A percentile compares a stretch with the other conserved stretches of the same genome.
phyloP scores from a whole-genome alignment of 73 alveolate species.

The Durusdinium trenchii region DNA sequence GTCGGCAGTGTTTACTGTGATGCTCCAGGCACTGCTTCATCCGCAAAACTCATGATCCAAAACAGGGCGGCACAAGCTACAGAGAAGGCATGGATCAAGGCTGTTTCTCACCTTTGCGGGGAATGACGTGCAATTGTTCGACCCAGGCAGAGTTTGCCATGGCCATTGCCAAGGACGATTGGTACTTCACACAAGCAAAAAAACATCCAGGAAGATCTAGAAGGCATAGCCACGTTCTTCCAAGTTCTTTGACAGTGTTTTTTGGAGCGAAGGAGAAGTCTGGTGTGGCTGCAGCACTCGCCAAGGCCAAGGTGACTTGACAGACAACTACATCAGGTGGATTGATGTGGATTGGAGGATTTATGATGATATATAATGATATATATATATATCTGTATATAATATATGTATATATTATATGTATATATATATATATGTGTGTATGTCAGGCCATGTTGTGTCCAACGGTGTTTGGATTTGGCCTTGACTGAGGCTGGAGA shows the following conservation, averaged over 20 bases:
- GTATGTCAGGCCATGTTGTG: neutral
- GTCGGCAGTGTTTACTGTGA: neutral
- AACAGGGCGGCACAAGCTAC: conserved; percentile 11
- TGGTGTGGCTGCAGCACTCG: conserved; percentile 16
- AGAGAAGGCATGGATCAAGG: conserved; percentile 40
- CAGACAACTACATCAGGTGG: neutral
- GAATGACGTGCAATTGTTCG: neutral
- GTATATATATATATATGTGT: no score
- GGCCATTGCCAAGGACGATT: conserved; percentile 60
- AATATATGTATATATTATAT: no score
- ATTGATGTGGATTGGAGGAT: neutral
- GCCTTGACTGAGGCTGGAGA: conserved; percentile 21
- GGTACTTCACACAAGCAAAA: neutral
- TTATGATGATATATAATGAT: no score
- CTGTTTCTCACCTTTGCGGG: neutral
- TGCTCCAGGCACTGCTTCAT: conserved; percentile 36
- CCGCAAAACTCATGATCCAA: conserved; percentile 60
- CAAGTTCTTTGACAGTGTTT: neutral
- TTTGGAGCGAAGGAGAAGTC: neutral
- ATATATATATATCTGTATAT: no score
- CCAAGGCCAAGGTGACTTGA: conserved; percentile 51
- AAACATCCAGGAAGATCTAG: neutral
- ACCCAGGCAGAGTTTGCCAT: conserved; percentile 29
- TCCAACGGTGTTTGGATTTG: neutral
- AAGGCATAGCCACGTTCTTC: neutral